These are phyloP conservation scores for Tricholoma sp. DNA, from an alignment of 768 basidiomycete species.

Conservation along the genomic window DNA sequence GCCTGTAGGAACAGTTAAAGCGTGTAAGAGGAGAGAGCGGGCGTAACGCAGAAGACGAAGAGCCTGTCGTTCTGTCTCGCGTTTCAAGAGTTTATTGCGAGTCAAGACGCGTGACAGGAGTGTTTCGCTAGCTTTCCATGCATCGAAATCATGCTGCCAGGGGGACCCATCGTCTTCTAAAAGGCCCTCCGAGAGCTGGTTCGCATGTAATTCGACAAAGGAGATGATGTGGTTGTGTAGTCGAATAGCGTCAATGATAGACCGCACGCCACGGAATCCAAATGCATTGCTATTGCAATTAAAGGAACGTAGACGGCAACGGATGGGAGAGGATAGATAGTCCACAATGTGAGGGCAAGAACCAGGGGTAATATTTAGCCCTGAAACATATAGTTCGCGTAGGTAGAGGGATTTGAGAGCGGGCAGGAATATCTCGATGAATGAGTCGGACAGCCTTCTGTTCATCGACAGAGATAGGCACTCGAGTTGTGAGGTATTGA, in stretches of 20 bases:
- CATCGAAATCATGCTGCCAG: slow-evolving; percentile 11
- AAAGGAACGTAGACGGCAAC: slow-evolving; percentile 44
- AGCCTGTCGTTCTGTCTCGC: slow-evolving; percentile 39
- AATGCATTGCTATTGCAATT: slow-evolving; percentile 54
- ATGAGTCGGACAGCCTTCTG: slow-evolving; percentile 42
- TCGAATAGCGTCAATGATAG: slow-evolving; percentile 42
- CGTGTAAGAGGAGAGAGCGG: slow-evolving; percentile 44
- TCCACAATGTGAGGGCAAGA: slow-evolving; percentile 37
- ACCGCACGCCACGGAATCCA: slow-evolving; percentile 37
- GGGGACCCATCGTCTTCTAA: background rate
- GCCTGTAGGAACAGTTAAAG: slow-evolving; percentile 5
- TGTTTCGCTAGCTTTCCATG: slow-evolving; percentile 33
- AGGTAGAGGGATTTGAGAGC: slow-evolving; percentile 43
- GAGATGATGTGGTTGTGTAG: slow-evolving; percentile 41
- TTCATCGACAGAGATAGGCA: slow-evolving; percentile 49
- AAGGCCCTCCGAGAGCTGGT: slow-evolving; percentile 23
- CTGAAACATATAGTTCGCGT: slow-evolving; percentile 51
- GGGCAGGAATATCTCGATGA: slow-evolving; percentile 46
- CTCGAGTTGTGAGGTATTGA: slow-evolving; percentile 52
- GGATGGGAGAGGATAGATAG: slow-evolving; percentile 43
- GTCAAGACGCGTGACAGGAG: slow-evolving; percentile 28
- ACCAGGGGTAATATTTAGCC: slow-evolving; percentile 38
- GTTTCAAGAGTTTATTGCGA: slow-evolving; percentile 40
- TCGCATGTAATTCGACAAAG: slow-evolving; percentile 47
- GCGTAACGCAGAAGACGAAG: slow-evolving; percentile 45